Evolutionary conservation across 352 stramenopile genomes (phyloP).

Genomic region (Blastocystis sp.): DNA sequence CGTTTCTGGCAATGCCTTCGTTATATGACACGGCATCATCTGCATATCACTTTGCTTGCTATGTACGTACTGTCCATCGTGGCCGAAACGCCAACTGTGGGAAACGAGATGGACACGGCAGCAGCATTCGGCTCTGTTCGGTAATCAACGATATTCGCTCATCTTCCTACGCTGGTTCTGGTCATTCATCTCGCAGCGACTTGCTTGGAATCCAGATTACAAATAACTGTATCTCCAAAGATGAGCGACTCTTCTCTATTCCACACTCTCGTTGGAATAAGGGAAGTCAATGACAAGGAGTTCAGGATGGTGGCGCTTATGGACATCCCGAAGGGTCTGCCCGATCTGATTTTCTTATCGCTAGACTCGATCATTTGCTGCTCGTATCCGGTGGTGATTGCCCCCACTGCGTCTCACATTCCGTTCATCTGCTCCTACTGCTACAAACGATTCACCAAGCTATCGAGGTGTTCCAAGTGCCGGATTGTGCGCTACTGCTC

Average conservation of each 20-base stretch:
- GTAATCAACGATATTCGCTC: neutral
- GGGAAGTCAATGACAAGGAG: neutral
- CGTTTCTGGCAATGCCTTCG: neutral
- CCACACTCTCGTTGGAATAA: conserved; percentile 12
- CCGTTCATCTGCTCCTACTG: conserved; percentile 44
- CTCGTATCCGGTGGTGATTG: neutral
- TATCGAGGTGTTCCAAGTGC: conserved; percentile 44
- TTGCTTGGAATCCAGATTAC: neutral
- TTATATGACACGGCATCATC: conserved; percentile 33
- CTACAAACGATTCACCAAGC: conserved; percentile 25
- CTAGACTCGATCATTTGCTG: conserved; percentile 30
- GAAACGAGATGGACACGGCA: conserved; percentile 52
- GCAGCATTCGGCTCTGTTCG: neutral
- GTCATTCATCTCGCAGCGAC: conserved; percentile 34
- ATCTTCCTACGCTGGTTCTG: neutral
- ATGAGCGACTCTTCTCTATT: neutral
- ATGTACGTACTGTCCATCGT: conserved; percentile 9
- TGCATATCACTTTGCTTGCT: neutral
- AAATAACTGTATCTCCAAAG: neutral
- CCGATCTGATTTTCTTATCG: neutral
- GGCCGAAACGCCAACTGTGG: conserved; percentile 20
- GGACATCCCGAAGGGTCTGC: conserved; percentile 27
- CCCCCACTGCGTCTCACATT: neutral
- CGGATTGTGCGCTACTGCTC: conserved; percentile 36
- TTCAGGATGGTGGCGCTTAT: neutral